Conservation (phyloP, 2,329 filamentous ascomycete species). For the Aureobasidium namibiae region DNA sequence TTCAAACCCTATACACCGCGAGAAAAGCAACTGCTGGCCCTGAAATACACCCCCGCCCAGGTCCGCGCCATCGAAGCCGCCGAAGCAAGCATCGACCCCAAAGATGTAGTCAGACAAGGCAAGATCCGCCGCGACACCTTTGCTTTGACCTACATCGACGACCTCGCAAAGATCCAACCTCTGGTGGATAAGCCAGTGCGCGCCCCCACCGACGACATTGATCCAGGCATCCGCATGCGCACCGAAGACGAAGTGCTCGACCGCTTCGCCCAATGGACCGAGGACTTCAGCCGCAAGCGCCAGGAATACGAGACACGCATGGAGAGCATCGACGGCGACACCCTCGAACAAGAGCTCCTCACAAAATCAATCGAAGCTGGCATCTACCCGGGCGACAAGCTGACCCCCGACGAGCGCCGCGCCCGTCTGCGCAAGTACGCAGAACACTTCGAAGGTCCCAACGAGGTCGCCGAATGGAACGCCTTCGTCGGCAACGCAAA, state of each 20-base stretch:
- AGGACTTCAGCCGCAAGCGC: constrained; percentile 10
- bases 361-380: constrained; percentile 15
- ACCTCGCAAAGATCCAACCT: constrained; percentile 69
- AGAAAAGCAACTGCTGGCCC: constrained; percentile 53
- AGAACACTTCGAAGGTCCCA: constrained; percentile 34
- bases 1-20: constrained; percentile 59
- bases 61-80: constrained; percentile 72
- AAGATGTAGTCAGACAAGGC: constrained; percentile 68
- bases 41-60: constrained; percentile 73
- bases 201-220: constrained; percentile 40
- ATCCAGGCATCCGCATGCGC: constrained; percentile 53
- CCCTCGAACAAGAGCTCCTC: constrained; percentile 20
- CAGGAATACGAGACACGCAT: constrained; percentile 31
- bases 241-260: constrained; percentile 52
- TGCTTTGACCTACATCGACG: constrained; percentile 68
- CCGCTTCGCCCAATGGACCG: constrained; percentile 42
- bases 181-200: constrained; percentile 58
- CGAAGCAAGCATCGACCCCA: constrained; percentile 64
- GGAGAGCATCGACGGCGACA: constrained; percentile 18
- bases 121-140: constrained; percentile 64
- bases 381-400: constrained; percentile 21
- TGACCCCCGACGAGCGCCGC: constrained; percentile 16
- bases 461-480: constrained; percentile 30
- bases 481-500: constrained; percentile 39
- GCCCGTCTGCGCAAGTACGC: constrained; percentile 10